phyloP scores from a whole-genome alignment of 2,329 filamentous ascomycete species.

The Dothideomycetes sp. region DNA sequence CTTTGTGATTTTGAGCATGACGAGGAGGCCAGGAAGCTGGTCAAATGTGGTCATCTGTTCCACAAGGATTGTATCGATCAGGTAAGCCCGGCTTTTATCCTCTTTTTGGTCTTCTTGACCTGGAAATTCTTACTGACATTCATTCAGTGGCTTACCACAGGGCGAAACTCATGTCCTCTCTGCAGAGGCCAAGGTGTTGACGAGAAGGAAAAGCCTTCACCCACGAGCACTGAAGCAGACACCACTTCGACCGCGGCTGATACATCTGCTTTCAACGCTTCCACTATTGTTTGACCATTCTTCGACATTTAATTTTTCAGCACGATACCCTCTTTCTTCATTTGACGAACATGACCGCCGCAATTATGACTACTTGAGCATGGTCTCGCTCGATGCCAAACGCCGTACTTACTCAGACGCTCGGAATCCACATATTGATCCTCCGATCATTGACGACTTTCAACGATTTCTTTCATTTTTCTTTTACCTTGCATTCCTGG shows the following conservation, averaged over 20 bases:
- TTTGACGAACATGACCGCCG: too few species aligned
- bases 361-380: too few species aligned
- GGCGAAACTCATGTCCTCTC: conserved; percentile 54
- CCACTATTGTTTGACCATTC: background rate
- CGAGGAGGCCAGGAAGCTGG: conserved; percentile 52
- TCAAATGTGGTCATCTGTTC: conserved; percentile 57
- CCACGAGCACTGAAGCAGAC: conserved; percentile 7
- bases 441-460: too few species aligned
- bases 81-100: conserved; percentile 33
- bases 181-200: conserved; percentile 52
- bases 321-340: too few species aligned
- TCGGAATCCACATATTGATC: too few species aligned
- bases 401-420: too few species aligned
- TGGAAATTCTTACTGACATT: conserved; percentile 23
- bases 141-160: conserved; percentile 56
- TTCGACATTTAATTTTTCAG: too few species aligned
- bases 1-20: conserved; percentile 55
- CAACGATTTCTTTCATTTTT: too few species aligned
- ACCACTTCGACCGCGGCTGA: background rate
- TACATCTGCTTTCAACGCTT: conserved; percentile 2
- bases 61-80: conserved; percentile 62
- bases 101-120: too few species aligned
- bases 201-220: conserved; percentile 31
- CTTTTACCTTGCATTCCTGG: too few species aligned
- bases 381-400: too few species aligned